Evolutionary conservation across 2,329 filamentous ascomycete genomes (phyloP), one percentile per base, ranked within the genome.

Genomic region (Pseudocercospora macadamiae): DNA sequence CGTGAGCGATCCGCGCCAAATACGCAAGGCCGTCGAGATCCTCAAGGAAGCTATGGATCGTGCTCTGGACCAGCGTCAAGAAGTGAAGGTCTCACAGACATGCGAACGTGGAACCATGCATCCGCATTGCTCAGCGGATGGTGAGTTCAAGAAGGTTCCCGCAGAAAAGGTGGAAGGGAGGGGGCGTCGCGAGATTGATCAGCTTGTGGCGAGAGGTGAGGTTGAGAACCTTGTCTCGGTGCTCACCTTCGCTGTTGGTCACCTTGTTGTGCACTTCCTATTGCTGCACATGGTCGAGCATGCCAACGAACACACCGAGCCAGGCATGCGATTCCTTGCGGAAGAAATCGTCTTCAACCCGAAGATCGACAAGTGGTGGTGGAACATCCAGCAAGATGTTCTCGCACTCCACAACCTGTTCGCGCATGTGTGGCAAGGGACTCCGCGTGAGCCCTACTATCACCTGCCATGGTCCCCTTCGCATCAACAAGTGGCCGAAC

Each of bases 241-340:
- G 16, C 32, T 57, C 10, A 51, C 47, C 10, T 8, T 51, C 2
- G 34, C 57, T 1, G 26, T 59, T 3, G 52, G 45, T 34, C 45
- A 6, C 8, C 44, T 59, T 10, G 16, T 49, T 10, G 25, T 59
- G 2, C 55, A 59, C 28, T n/a, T 59, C 30, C 3, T 55, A 4
- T 16, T 36, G 6, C 10, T 36, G 3, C 52, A 59, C 12, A 59
- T 59, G 52, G 10, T 59, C 4, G 52, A 60, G 36, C 39, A 44
- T 3, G n/a, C 57, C 5, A 25, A 44, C 28, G 44, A 55, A 18
- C 26, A 55, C 6, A 60, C 57, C 2, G 57, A 55, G 3, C 53
- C 53, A 8, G 42, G 14, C 3, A 18, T 60, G 25, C 21, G 45
- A 18, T 12, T 44, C 4, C 16, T 60, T 9, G 44, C 42, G 19